Base-by-base conservation (phyloP, 2,329 filamentous ascomycete species). In the Zarea fungicola region DNA sequence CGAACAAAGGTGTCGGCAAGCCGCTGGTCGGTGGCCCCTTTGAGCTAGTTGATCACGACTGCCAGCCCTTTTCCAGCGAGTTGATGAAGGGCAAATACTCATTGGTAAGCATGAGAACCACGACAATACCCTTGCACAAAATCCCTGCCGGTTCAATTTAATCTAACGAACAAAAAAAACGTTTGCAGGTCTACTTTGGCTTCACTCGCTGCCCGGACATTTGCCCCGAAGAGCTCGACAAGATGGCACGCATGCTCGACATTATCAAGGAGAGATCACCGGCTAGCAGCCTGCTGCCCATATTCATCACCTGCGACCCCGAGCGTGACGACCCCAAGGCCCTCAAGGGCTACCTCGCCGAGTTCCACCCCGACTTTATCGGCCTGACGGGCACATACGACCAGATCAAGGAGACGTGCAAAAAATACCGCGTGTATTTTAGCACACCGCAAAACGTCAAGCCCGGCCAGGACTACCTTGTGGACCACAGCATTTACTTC, bases 401-500 rank as follows among this genome's bases (percentile, higher is more conserved):
- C 55, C 83, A 96, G 71, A 87, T 97, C 62, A 96, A 96, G 76
- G 78, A 85, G 55, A 84, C 95, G 49, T 99, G 93, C 77, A 97
- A 96, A 75, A 85, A 85, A 57, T 99, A 97, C 68, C 79, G 93
- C 18, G 93, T 99, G 48, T 99, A 99, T 72, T 99, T 99, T 62
- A 93, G 87, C 63, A 99, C 93, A 41, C 93, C 93, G 28, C 76
- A 81, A 59, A 80, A 90, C 55, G 88, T 97, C 49, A 86, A 91
- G 75, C 86, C 90, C 1, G 93, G 92, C 1, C 87, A 96, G 74
- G 93, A 99, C 68, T 99, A 99, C 65, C 70, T 99, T 59, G 93
- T 99, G 11, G 93, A 99, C 67, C 93, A 99, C 73, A 96, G 90
- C 68, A 99, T 99, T 59, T 99, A 99, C 76, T 99, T 99, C 62